Percentiles rank a stretch among this genome's conserved stretches.
Conservation (phyloP, 192 early-diverging fungal species). For the Umbelopsis sp. region DNA sequence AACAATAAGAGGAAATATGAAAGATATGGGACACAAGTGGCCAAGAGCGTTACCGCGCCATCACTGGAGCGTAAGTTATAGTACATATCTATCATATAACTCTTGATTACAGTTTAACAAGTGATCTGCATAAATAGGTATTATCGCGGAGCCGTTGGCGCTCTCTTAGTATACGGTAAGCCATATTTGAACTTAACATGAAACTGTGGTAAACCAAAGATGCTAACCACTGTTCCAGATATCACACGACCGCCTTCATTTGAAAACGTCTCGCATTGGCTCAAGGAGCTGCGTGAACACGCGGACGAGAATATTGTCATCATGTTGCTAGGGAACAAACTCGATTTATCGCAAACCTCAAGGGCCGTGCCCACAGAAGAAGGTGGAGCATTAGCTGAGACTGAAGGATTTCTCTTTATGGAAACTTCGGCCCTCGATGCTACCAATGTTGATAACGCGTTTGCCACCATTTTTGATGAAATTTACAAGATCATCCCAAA, state of each 20-base stretch:
- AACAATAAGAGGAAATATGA: neutral
- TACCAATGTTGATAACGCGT: slow-evolving; percentile 82
- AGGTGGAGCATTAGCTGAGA: slow-evolving; percentile 75
- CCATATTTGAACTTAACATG: neutral
- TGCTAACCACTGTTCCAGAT: slow-evolving; percentile 30
- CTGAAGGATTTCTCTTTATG: slow-evolving; percentile 77
- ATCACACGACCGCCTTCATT: slow-evolving; percentile 65
- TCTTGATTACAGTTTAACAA: no score
- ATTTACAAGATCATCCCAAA: slow-evolving; percentile 52
- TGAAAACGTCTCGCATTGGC: slow-evolving; percentile 88
- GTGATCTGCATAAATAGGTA: slow-evolving; percentile 56
- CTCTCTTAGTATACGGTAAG: slow-evolving; percentile 87
- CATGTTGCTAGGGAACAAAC: slow-evolving; percentile 91
- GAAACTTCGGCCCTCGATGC: slow-evolving; percentile 78
- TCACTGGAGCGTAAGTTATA: slow-evolving; percentile 68
- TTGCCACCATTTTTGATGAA: slow-evolving; percentile 79
- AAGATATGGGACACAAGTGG: slow-evolving; percentile 78
- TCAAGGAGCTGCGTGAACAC: slow-evolving; percentile 90
- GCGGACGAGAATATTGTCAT: slow-evolving; percentile 92
- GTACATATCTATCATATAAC: neutral
- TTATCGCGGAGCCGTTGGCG: slow-evolving; percentile 92
- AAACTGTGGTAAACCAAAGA: slow-evolving; percentile 9
- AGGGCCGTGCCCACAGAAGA: slow-evolving; percentile 76
- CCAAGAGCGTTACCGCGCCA: slow-evolving; percentile 87
- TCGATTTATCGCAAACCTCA: slow-evolving; percentile 70